Evolutionary conservation across 129 eudicot genomes (phyloP).

Genomic region (Heracleum sosnowskyi): DNA sequence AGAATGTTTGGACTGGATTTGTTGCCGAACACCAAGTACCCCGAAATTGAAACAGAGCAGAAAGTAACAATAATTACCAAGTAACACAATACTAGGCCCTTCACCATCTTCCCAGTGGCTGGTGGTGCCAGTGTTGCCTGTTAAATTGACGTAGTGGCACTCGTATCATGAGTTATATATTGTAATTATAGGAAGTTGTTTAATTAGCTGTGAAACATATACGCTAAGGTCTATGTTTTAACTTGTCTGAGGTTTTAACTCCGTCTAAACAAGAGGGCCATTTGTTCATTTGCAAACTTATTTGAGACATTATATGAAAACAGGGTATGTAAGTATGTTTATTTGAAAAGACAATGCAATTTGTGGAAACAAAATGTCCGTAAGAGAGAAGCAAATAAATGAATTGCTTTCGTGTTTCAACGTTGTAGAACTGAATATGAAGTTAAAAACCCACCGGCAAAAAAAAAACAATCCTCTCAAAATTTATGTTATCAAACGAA

Average conservation of each 20-base stretch:
- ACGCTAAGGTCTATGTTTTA: background rate
- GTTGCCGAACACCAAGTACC: constrained; percentile 48
- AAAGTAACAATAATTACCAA: constrained; percentile 39
- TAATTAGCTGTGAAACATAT: background rate
- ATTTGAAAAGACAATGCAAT: background rate
- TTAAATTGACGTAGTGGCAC: background rate
- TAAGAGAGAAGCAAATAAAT: background rate
- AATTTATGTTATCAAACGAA: background rate
- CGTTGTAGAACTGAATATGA: background rate
- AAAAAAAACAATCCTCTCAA: background rate
- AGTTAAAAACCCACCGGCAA: too few species aligned
- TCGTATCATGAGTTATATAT: background rate
- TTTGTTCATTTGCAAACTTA: background rate
- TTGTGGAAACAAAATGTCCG: background rate
- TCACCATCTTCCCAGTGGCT: constrained; percentile 52
- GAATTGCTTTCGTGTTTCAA: background rate
- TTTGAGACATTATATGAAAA: background rate
- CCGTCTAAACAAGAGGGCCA: background rate
- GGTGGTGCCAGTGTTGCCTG: constrained; percentile 69
- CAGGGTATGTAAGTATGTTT: too few species aligned
- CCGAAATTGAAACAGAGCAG: constrained; percentile 44
- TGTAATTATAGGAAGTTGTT: background rate
- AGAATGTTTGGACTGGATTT: constrained; percentile 40
- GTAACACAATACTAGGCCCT: constrained; percentile 46
- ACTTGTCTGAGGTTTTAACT: background rate